Percentiles rank a stretch among this genome's conserved stretches.
These are phyloP conservation scores for Lepraria neglecta DNA, from an alignment of 495 filamentous ascomycete species.

Conservation along the genomic window DNA sequence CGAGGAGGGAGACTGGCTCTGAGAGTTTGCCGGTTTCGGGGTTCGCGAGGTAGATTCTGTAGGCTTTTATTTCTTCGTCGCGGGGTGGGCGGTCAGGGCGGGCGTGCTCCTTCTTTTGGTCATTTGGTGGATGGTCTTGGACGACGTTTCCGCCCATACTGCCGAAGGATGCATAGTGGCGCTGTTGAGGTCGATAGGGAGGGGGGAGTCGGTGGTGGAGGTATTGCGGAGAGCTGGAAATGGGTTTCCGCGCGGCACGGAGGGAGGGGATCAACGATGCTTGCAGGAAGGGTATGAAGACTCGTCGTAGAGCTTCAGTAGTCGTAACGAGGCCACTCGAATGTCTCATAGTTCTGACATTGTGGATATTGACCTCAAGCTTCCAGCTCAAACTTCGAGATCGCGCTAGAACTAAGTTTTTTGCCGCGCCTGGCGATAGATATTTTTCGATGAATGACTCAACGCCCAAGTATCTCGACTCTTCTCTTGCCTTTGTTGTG, in stretches of 20 bases:
- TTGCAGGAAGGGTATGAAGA: conserved; percentile 8
- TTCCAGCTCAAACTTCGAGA: not conserved
- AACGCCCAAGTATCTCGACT: not conserved
- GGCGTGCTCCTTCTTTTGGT: not conserved
- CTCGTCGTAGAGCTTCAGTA: conserved; percentile 14
- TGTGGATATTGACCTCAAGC: not conserved
- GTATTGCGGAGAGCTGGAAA: not conserved
- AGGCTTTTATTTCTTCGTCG: conserved; percentile 51
- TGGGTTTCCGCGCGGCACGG: not conserved
- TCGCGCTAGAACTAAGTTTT: not conserved
- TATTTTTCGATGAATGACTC: conserved; percentile 1
- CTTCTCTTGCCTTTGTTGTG: not conserved
- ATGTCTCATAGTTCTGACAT: not conserved
- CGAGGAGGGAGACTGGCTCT: conserved; percentile 34
- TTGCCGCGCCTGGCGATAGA: conserved; percentile 9
- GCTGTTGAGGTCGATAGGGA: not conserved
- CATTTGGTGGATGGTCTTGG: not conserved
- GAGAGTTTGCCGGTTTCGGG: conserved; percentile 43
- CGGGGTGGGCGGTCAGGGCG: conserved; percentile 20
- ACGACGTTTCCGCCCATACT: not conserved
- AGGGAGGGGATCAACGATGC: not conserved
- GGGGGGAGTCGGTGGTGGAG: not conserved
- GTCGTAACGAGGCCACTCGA: not conserved
- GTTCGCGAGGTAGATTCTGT: conserved; percentile 50
- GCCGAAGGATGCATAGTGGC: not conserved